Evolutionary conservation across 2,329 filamentous ascomycete genomes (phyloP), one percentile per base, ranked within the genome.

Genomic region (Cercospora sesami): DNA sequence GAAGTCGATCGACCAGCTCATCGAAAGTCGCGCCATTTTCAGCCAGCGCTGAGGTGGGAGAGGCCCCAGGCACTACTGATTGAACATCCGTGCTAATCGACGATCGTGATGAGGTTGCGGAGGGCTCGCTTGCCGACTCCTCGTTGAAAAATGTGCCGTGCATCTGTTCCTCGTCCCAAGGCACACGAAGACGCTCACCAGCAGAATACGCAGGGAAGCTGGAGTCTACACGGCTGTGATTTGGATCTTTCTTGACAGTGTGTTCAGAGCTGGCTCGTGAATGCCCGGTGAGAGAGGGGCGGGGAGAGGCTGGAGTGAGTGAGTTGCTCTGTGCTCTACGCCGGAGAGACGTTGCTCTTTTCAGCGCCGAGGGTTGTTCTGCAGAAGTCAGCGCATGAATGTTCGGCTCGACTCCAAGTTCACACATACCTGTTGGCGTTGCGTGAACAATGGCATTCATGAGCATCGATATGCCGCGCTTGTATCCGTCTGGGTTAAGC

Each of bases 1-100:
- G 85, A 48, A 99, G 85, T n/a, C 93, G 90, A 79, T 97, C 93
- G 21, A 98, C 92, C 4, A 85, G 78, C 67, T 83, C 81, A 61
- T 84, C 82, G 63, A 84, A 85, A 0, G 81, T 82, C 68, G 87
- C 85, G 21, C 86, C 83, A 66, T 80, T 85, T 63, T 93, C 90
- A 45, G 80, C 79, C 1, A 81, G 77, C 21, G 76, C 71, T 48
- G 72, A 68, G 7, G 70, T 58, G 12, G 71, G 55, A 14, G 68
- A 71, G 1, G 69, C 66, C 16, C 66, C 69, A 21, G 63, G 70
- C 42, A 70, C 57, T 18, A 67, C 71, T 23, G 67, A 72, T 36
- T 42, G 67, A 30, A 84, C 86, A 59, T 89, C 85, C 74, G 90
- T 89, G 30, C 91, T 82, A 63, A 89, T 86, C 10, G 90, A 88